phyloP scores from a whole-genome alignment of 1,139 yeast genomes.

The Candida sanyaensis region DNA sequence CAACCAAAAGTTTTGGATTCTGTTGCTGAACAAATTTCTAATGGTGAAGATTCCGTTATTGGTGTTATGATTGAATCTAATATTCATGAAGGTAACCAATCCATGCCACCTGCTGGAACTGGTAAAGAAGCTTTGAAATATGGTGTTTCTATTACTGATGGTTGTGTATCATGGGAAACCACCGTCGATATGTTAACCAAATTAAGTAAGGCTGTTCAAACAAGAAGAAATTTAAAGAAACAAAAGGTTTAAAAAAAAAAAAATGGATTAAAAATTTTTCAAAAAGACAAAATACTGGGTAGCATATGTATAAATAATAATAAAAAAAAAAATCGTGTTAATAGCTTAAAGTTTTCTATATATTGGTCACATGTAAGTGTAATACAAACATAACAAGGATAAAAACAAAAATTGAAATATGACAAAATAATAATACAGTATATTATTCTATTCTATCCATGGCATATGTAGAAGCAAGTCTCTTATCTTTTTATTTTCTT shows the following conservation, averaged over 20 bases:
- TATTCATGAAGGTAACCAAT: constrained; percentile 89
- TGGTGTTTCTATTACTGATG: constrained; percentile 96
- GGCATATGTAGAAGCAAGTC: constrained; percentile 11
- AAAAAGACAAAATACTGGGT: background rate
- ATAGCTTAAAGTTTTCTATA: background rate
- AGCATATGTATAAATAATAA: background rate
- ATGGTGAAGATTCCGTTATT: constrained; percentile 78
- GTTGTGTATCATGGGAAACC: constrained; percentile 88
- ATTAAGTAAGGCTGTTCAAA: constrained; percentile 77
- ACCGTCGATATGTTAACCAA: constrained; percentile 72
- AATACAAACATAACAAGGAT: background rate
- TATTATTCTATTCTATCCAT: constrained; percentile 8
- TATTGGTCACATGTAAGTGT: background rate
- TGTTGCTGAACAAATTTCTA: constrained; percentile 73
- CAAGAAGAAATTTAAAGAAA: constrained; percentile 56
- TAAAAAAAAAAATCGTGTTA: background rate
- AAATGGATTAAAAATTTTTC: background rate
- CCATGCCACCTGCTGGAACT: constrained; percentile 66
- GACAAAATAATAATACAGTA: no score
- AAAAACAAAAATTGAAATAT: background rate
- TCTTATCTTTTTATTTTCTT: constrained; percentile 16
- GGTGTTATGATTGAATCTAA: constrained; percentile 98
- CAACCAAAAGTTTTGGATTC: constrained; percentile 90
- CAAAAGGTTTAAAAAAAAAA: constrained; percentile 11
- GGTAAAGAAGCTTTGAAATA: constrained; percentile 76